Evolutionary conservation across 2,329 filamentous ascomycete species (phyloP).

Genomic region (Onygenales sp.): DNA sequence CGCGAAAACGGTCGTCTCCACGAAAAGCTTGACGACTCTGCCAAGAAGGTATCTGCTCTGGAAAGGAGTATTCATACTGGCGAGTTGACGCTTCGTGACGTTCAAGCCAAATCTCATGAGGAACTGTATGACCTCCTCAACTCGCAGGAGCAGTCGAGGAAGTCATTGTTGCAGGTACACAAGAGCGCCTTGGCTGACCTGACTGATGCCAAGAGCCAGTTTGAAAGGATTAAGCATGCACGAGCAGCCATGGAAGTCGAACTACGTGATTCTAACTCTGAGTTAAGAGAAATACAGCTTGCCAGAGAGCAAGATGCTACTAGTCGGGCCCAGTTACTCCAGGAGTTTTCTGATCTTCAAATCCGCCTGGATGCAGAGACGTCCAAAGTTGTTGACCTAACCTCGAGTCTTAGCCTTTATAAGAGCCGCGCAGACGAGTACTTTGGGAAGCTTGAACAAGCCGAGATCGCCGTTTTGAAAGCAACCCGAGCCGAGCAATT

Average conservation of each 20-base stretch:
- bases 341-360: constrained; percentile 89
- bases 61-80: constrained; percentile 81
- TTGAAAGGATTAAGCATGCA: constrained; percentile 76
- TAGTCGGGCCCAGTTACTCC: constrained; percentile 78
- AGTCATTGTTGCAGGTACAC: constrained; percentile 71
- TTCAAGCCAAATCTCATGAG: constrained; percentile 88
- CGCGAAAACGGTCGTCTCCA: constrained; percentile 85
- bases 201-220: constrained; percentile 74
- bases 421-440: constrained; percentile 91
- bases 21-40: constrained; percentile 87
- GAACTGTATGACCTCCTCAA: constrained; percentile 89
- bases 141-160: constrained; percentile 81
- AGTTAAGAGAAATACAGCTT: constrained; percentile 68
- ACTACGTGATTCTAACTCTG: constrained; percentile 71
- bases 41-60: constrained; percentile 80
- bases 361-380: constrained; percentile 84
- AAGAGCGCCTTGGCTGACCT: constrained; percentile 79
- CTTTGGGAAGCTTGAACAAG: constrained; percentile 93
- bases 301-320: constrained; percentile 78
- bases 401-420: constrained; percentile 76
- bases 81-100: constrained; percentile 78
- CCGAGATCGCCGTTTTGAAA: constrained; percentile 90
- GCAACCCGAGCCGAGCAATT: constrained; percentile 88
- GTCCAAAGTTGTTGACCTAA: constrained; percentile 74
- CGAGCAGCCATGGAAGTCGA: constrained; percentile 76